Conservation (phyloP, 805 yeast species). For the Schwanniomyces occidentalis region DNA sequence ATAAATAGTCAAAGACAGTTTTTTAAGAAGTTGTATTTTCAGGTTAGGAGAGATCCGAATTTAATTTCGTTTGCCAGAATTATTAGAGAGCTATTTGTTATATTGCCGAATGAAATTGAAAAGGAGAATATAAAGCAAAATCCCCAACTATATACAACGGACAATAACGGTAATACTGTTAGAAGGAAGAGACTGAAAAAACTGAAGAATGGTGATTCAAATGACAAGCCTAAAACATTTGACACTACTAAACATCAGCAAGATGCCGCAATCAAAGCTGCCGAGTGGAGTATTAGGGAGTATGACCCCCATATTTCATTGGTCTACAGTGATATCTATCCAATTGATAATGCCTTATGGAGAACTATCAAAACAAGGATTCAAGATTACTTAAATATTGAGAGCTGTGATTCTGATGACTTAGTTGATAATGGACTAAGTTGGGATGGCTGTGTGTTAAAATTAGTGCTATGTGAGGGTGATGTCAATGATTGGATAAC, state of each 20-base stretch:
- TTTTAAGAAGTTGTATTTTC: conserved; percentile 56
- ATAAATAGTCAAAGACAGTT: conserved; percentile 48
- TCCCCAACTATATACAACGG: conserved; percentile 41
- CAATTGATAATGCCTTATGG: conserved; percentile 66
- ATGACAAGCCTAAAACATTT: conserved; percentile 17
- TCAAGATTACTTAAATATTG: conserved; percentile 60
- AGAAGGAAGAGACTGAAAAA: conserved; percentile 26
- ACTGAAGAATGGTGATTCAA: conserved; percentile 8
- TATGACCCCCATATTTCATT: conserved; percentile 75
- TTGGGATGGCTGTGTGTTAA: conserved; percentile 71
- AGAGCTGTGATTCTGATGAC: conserved; percentile 39
- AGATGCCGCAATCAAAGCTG: conserved; percentile 49
- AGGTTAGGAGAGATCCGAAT: conserved; percentile 45
- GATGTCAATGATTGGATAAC: conserved; percentile 69
- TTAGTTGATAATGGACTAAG: conserved; percentile 38
- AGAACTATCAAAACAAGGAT: conserved; percentile 64
- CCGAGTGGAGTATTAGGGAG: conserved; percentile 54
- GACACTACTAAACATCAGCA: conserved; percentile 33
- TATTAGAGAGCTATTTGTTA: conserved; percentile 58
- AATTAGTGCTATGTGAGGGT: conserved; percentile 70
- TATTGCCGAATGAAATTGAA: conserved; percentile 41
- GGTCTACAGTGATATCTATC: conserved; percentile 63
- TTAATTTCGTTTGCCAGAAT: conserved; percentile 54
- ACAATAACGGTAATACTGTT: conserved; percentile 29
- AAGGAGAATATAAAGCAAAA: conserved; percentile 33